Percentiles rank a stretch among this genome's conserved stretches.
Conservation (phyloP, 176 grass and related monocot species). For the Oryza australiensis region DNA sequence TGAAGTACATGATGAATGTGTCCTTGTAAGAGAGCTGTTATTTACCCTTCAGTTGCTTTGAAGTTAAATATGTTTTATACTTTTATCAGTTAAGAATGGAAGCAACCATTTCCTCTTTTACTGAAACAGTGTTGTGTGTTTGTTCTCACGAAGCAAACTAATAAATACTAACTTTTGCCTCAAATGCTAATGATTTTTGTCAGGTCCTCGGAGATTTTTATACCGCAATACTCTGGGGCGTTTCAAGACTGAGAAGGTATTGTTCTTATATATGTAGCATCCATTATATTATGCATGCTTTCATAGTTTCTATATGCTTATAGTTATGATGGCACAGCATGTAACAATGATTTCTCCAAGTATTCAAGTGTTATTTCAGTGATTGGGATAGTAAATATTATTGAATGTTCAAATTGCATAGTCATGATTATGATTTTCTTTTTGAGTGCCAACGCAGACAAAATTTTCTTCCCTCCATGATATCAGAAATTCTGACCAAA, state of each 20-base stretch:
- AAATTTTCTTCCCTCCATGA: neutral
- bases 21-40: neutral
- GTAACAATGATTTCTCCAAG: neutral
- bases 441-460: neutral
- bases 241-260: constrained; percentile 93
- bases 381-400: neutral
- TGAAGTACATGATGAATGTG: neutral
- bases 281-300: constrained; percentile 1
- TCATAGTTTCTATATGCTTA: neutral
- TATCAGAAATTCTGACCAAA: neutral
- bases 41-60: neutral
- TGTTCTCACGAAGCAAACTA: neutral
- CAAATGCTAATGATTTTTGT: constrained; percentile 34
- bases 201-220: constrained; percentile 87
- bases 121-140: neutral
- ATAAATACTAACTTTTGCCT: neutral
- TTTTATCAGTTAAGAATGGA: neutral
- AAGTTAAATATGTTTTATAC: neutral
- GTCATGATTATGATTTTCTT: neutral
- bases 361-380: neutral
- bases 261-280: constrained; percentile 10
- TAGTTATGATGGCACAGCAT: neutral
- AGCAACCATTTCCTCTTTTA: neutral
- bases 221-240: constrained; percentile 79
- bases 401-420: neutral